Evolutionary conservation across 495 filamentous ascomycete species (phyloP).

Genomic region (Pseudoneurospora amorphoporcata): DNA sequence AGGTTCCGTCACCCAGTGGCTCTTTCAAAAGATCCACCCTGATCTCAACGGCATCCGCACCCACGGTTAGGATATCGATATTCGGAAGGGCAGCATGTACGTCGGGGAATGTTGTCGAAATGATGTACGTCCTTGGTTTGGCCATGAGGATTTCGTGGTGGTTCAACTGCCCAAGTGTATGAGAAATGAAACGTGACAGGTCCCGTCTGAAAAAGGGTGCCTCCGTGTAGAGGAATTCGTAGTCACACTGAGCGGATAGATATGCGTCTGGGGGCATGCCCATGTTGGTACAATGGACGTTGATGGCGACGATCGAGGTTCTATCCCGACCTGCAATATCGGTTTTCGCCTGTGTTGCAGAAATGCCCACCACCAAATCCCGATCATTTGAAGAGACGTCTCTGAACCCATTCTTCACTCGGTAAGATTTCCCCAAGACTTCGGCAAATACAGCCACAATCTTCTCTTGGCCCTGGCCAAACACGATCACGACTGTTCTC

Average conservation of each 20-base stretch:
- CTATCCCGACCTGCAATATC: conserved; percentile 43
- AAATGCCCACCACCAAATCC: conserved; percentile 49
- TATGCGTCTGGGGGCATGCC: conserved; percentile 54
- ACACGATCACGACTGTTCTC: conserved; percentile 50
- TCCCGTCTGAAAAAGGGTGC: conserved; percentile 63
- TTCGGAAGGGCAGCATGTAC: conserved; percentile 75
- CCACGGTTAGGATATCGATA: conserved; percentile 74
- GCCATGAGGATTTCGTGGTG: conserved; percentile 65
- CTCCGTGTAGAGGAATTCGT: conserved; percentile 73
- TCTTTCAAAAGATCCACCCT: conserved; percentile 74
- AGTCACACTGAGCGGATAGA: conserved; percentile 57
- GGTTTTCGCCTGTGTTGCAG: conserved; percentile 39
- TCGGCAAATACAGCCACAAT: conserved; percentile 60
- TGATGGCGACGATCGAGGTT: conserved; percentile 49
- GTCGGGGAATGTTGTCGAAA: conserved; percentile 79
- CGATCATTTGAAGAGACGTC: conserved; percentile 38
- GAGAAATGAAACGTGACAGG: conserved; percentile 62
- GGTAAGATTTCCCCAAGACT: conserved; percentile 56
- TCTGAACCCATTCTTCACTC: conserved; percentile 41
- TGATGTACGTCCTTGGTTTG: conserved; percentile 68
- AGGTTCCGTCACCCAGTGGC: conserved; percentile 45
- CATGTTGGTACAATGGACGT: conserved; percentile 61
- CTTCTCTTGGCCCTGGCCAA: conserved; percentile 48
- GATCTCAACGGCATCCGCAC: conserved; percentile 73
- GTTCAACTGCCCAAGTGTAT: conserved; percentile 64